A percentile compares a stretch with the other conserved stretches of the same genome.
Evolutionary conservation across 2,329 filamentous ascomycete genomes (phyloP).

Genomic region (Diaporthe batatas): DNA sequence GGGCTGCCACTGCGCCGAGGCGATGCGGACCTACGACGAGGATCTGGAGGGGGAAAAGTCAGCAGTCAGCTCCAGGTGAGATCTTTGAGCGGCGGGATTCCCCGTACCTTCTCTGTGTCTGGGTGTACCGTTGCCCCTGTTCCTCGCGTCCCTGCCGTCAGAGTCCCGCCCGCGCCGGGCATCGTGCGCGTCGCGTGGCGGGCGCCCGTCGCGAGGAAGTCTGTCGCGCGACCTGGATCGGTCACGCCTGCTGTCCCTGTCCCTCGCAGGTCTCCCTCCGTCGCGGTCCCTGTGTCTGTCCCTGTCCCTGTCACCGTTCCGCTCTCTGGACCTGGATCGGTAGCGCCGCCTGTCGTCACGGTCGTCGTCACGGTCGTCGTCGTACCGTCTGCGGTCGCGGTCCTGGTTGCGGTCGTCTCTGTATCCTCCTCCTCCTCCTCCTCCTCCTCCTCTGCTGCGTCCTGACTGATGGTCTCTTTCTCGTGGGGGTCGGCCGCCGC

Average conservation of each 20-base stretch:
- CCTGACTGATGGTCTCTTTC: slow-evolving; percentile 46
- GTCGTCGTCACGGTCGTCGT: slow-evolving; percentile 51
- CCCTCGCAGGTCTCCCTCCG: slow-evolving; percentile 17
- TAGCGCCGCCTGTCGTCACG: slow-evolving; percentile 45
- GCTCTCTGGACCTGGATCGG: slow-evolving; percentile 45
- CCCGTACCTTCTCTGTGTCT: slow-evolving; percentile 38
- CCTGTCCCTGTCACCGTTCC: slow-evolving; percentile 43
- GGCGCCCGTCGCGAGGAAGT: slow-evolving; percentile 45
- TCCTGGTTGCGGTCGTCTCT: slow-evolving; percentile 53
- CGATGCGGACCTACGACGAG: slow-evolving; percentile 55
- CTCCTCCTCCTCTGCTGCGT: slow-evolving; percentile 45
- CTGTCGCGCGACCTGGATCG: slow-evolving; percentile 46
- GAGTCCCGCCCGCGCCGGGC: slow-evolving; percentile 36
- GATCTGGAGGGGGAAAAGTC: slow-evolving; percentile 42
- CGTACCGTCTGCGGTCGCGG: slow-evolving; percentile 52
- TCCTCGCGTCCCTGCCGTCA: slow-evolving; percentile 28
- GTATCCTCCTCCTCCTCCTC: slow-evolving; percentile 37
- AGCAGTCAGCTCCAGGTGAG: neutral
- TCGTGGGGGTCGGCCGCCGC: slow-evolving; percentile 33
- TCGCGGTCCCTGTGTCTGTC: slow-evolving; percentile 53
- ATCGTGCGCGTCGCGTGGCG: slow-evolving; percentile 33
- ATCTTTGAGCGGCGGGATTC: neutral
- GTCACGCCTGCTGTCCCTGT: slow-evolving; percentile 49
- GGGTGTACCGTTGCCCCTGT: slow-evolving; percentile 36
- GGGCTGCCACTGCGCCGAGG: slow-evolving; percentile 47